Evolutionary conservation across 352 stramenopile genomes (phyloP).

Genomic region (Globisporangium iwayamae): DNA sequence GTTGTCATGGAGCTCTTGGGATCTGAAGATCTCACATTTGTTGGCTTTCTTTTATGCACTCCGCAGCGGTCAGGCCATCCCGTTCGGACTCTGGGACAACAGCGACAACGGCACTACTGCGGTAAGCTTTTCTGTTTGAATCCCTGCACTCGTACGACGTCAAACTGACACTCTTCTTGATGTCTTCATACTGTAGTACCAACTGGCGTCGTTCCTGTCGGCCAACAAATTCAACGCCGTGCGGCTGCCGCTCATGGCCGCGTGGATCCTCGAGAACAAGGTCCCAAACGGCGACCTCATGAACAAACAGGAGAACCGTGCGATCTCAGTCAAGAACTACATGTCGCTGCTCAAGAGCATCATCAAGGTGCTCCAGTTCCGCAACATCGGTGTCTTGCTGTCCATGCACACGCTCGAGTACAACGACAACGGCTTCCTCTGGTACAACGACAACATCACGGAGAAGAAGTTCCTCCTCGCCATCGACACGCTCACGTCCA

Average conservation of each 20-base stretch:
- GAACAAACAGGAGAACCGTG: conserved; percentile 57
- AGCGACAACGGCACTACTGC: conserved; percentile 63
- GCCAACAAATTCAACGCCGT: conserved; percentile 80
- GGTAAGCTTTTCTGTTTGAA: conserved; percentile 17
- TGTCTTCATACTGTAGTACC: conserved; percentile 27
- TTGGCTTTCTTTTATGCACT: too few relatives aligned
- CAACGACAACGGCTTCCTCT: conserved; percentile 36
- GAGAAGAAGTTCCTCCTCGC: conserved; percentile 32
- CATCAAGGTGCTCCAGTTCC: conserved; percentile 48
- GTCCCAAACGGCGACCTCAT: conserved; percentile 39
- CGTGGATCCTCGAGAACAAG: conserved; percentile 61
- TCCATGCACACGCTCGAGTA: conserved; percentile 61
- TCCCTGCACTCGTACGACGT: not conserved
- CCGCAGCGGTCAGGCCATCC: conserved; percentile 37
- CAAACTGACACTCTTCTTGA: not conserved
- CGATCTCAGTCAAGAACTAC: conserved; percentile 50
- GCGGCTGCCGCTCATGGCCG: conserved; percentile 59
- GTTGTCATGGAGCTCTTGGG: not conserved
- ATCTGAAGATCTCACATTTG: not conserved
- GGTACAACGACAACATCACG: conserved; percentile 39
- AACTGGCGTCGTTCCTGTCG: conserved; percentile 63
- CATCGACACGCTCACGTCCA: conserved; percentile 27
- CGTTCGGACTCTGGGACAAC: conserved; percentile 72
- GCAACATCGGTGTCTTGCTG: conserved; percentile 54
- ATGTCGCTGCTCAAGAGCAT: conserved; percentile 47